phyloP scores from a whole-genome alignment of 2,329 filamentous ascomycete genomes.

The Fusarium ambrosium region DNA sequence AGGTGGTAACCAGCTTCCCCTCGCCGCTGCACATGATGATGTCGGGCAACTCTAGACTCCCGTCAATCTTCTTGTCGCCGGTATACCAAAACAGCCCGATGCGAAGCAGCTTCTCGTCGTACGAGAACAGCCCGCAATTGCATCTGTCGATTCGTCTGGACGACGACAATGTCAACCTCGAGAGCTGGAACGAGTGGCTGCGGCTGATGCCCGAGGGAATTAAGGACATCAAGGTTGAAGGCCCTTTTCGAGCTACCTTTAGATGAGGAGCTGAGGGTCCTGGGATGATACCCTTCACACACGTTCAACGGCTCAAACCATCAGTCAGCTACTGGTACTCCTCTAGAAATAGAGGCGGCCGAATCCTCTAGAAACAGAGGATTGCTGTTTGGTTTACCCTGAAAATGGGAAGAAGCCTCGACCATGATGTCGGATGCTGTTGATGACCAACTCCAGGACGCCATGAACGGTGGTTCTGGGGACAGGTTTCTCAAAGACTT shows the following conservation, averaged over 20 bases:
- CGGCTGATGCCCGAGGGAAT: conserved; percentile 70
- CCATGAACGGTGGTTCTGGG: conserved; percentile 11
- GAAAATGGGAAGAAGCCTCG: conserved; percentile 31
- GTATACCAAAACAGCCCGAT: conserved; percentile 58
- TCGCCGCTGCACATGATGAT: conserved; percentile 69
- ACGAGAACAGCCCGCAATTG: conserved; percentile 62
- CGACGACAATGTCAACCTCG: conserved; percentile 65
- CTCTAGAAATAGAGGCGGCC: conserved; percentile 28
- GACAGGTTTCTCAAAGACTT: conserved; percentile 5
- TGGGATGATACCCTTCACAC: not conserved
- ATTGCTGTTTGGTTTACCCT: conserved; percentile 26
- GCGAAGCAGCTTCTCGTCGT: conserved; percentile 55
- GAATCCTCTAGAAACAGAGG: conserved; percentile 15
- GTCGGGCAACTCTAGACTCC: conserved; percentile 65
- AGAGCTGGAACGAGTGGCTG: conserved; percentile 71
- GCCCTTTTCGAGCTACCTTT: conserved; percentile 56
- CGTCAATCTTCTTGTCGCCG: conserved; percentile 69
- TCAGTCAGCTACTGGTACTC: not conserved
- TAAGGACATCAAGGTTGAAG: conserved; percentile 68
- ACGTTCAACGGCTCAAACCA: conserved; percentile 13
- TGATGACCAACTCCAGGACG: conserved; percentile 4
- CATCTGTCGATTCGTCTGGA: conserved; percentile 65
- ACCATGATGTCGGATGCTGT: conserved; percentile 8
- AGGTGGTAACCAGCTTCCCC: conserved; percentile 63
- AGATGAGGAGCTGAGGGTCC: conserved; percentile 32